Percentiles rank a stretch among this genome's conserved stretches.
These are phyloP conservation scores for Stemphylium lycopersici DNA, from an alignment of 2,329 filamentous ascomycete genomes.

Conservation along the genomic window DNA sequence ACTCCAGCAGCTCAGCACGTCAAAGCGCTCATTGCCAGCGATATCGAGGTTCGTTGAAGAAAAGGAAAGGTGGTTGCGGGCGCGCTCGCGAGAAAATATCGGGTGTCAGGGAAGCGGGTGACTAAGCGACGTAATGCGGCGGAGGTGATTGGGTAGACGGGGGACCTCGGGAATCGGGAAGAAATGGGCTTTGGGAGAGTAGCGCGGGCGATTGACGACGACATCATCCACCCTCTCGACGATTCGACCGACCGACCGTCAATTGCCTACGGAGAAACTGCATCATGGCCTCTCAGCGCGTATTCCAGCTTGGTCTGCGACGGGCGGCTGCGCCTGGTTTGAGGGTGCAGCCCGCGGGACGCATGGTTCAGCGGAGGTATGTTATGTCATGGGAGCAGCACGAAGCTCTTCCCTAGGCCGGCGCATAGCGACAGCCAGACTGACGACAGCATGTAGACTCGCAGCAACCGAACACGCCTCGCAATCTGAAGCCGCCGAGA, in stretches of 20 bases:
- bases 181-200: constrained; percentile 20
- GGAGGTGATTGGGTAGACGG: constrained; percentile 36
- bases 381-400: constrained; percentile 25
- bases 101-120: constrained; percentile 29
- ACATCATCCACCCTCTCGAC: constrained; percentile 41
- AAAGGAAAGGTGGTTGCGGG: constrained; percentile 12
- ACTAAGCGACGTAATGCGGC: constrained; percentile 31
- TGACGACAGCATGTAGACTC: constrained; percentile 40
- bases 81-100: constrained; percentile 41
- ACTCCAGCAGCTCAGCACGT: constrained; percentile 45
- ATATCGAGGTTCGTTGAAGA: constrained; percentile 50
- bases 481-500: constrained; percentile 60
- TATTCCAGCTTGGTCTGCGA: constrained; percentile 53
- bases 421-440: constrained; percentile 4
- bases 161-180: constrained; percentile 35
- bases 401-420: constrained; percentile 3
- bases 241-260: constrained; percentile 22
- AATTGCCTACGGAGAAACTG: constrained; percentile 14
- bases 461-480: constrained; percentile 65
- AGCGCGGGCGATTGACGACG: constrained; percentile 19
- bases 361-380: constrained; percentile 58
- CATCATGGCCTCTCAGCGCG: constrained; percentile 54
- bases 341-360: constrained; percentile 47
- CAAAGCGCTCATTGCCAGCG: constrained; percentile 43
- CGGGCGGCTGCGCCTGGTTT: constrained; percentile 51